Base-by-base conservation (phyloP, 345 rosid species). In the Psidium friedrichsthalianum region DNA sequence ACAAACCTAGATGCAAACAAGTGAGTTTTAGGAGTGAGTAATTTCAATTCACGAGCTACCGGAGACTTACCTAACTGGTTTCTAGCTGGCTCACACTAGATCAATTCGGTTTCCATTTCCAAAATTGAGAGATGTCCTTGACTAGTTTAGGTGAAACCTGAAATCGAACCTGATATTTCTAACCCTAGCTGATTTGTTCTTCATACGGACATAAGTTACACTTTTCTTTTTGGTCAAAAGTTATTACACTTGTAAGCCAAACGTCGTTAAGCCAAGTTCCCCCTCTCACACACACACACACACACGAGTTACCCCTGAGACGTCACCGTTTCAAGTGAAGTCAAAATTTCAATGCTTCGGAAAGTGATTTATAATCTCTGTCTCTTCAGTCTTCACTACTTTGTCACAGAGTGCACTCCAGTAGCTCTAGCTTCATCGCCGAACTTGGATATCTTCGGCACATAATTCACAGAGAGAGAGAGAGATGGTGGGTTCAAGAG, bases 31-130 rank as follows among this genome's bases (percentile, higher is more conserved):
- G 40, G 18, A 8, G 74, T 59, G 74, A 59, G 36, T 36, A 59
- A 59, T 59, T 59, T 59, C 3, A 27, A 6, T 14, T 27, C 15
- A 59, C 10, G 20, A 59, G 12, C 40, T 0, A 4, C 9, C 5
- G 2, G 0, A 27, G 18, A 59, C 36, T 58, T 58, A 11, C 0
- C 0, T 0, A 0, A 1, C 8, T 4, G 3, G 15, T 5, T 58
- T 15, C 36, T 58, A 58, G 6, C 42, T 0, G 0, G 42, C 9
- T 61, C 5, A 15, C 21, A 0, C 1, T 21, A 4, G 9, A 16
- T 0, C 20, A 1, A 22, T 29, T 5, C 21, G 22, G 29, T 64
- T 15, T 21, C 0, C 47, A 18, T 36, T 36, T 69, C 25, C 47
- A 69, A 9, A 36, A 32, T 3, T 0, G 14, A 0, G 11, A 29